Base-by-base conservation (phyloP, 306 rosid genomes). In the Vachellia pachyceras region DNA sequence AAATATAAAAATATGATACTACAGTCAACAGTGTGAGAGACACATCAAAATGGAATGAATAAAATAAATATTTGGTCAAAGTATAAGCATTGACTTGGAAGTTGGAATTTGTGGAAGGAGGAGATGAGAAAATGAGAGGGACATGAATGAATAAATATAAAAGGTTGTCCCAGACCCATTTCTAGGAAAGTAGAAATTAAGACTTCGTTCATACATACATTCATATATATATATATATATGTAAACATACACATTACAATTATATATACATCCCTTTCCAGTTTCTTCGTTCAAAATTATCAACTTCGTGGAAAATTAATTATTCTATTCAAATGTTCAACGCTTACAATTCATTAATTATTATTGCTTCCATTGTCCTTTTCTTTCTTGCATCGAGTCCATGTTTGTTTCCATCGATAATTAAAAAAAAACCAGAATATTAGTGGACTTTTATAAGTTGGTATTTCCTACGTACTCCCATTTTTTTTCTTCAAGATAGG, bases 21-120 rank as follows among this genome's bases (percentile, higher is more conserved):
- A n/a, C n/a, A n/a, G n/a, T n/a, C 17, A n/a, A n/a, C n/a, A n/a
- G n/a, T n/a, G n/a, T n/a, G n/a, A n/a, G n/a, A n/a, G n/a, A n/a
- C n/a, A 55, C 54, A n/a, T n/a, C n/a, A 55, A 15, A 3, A 23
- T 69, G n/a, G 49, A 35, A n/a, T n/a, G n/a, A n/a, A 18, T 4
- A 20, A 60, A 49, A 49, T 49, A 73, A 46, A 29, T 17, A 5
- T 3, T 25, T 25, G 61, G 83, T 73, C 84, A 2, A 66, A 75
- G 78, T 80, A 75, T 20, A 75, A 66, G 17, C 7, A 40, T 74
- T 73, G 80, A 81, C 80, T 54, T 66, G 23, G 76, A 54, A 81
- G 66, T 66, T 12, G 12, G 54, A 25, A 29, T 29, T 29, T 29
- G 33, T 29, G 4, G 7, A 60, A 60, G 64, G 50, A 14, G 47